phyloP scores from a whole-genome alignment of 495 filamentous ascomycete species.

The Thozetella sp. region DNA sequence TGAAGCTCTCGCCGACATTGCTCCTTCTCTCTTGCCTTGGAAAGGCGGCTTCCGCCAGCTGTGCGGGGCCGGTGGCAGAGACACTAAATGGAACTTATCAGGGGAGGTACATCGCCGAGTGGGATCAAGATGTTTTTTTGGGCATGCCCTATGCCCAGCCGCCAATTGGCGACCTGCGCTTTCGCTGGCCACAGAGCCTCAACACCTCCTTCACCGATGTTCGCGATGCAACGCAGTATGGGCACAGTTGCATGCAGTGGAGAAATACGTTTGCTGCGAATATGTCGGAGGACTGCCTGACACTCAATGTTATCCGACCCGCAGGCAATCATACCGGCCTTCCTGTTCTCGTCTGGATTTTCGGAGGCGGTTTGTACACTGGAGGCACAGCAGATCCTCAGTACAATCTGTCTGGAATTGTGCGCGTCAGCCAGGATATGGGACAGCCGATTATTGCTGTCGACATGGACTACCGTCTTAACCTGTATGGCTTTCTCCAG shows the following conservation, averaged over 20 bases:
- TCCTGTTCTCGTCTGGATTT: slow-evolving; percentile 56
- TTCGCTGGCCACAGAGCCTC: slow-evolving; percentile 44
- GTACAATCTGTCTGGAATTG: slow-evolving; percentile 56
- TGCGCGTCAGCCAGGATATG: slow-evolving; percentile 19
- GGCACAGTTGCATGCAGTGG: slow-evolving; percentile 30
- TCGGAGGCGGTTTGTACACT: slow-evolving; percentile 52
- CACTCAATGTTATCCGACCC: slow-evolving; percentile 24
- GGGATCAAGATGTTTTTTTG: slow-evolving; percentile 52
- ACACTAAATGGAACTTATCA: slow-evolving; percentile 41
- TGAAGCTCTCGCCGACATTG: too few species aligned
- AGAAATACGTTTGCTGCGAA: not conserved
- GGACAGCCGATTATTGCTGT: slow-evolving; percentile 29
- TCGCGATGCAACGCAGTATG: slow-evolving; percentile 48
- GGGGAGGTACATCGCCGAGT: slow-evolving; percentile 37
- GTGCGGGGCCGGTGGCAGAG: too few species aligned
- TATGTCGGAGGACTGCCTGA: slow-evolving; percentile 43
- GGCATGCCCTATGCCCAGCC: slow-evolving; percentile 55
- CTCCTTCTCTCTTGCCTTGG: too few species aligned
- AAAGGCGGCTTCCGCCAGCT: too few species aligned
- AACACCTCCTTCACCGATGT: slow-evolving; percentile 40
- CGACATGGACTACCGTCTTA: slow-evolving; percentile 54
- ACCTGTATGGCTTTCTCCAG: slow-evolving; percentile 58
- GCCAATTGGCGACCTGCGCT: slow-evolving; percentile 45
- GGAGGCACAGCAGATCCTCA: slow-evolving; percentile 48
- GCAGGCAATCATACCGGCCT: slow-evolving; percentile 7